A percentile compares a stretch with the other conserved stretches of the same genome.
phyloP scores from a whole-genome alignment of 352 stramenopile species.

The Pythium rishiriense region DNA sequence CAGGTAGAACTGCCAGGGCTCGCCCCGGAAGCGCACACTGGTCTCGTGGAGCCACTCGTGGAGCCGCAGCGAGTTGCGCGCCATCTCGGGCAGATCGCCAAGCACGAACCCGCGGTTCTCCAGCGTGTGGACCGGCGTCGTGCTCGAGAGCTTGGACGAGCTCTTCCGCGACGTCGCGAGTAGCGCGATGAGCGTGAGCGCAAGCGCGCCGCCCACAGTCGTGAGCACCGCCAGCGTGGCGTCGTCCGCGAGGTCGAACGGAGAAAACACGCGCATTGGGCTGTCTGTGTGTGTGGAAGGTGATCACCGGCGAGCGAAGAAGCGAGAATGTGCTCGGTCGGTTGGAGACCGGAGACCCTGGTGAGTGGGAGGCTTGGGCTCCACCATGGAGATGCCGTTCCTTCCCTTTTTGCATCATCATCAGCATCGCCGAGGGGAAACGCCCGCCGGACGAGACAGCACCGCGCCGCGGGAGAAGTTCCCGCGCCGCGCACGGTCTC shows the following conservation, averaged over 20 bases:
- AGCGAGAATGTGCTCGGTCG: not conserved
- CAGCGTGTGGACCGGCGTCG: not conserved
- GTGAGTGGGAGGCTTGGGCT: too few species aligned
- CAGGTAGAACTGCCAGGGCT: conserved; percentile 27
- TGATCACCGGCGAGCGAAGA: not conserved
- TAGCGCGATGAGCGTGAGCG: not conserved
- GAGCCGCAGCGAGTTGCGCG: conserved; percentile 29
- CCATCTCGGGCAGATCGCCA: conserved; percentile 40
- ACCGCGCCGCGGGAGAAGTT: not conserved
- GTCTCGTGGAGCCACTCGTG: conserved; percentile 46
- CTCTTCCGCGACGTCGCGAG: not conserved
- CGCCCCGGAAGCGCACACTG: conserved; percentile 15
- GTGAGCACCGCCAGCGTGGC: not conserved
- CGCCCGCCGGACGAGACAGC: not conserved
- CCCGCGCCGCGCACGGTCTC: not conserved
- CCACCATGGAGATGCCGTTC: too few species aligned
- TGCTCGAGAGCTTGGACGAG: not conserved
- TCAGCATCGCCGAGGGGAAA: not conserved
- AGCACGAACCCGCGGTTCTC: conserved; percentile 26
- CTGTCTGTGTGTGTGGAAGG: not conserved
- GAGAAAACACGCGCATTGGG: not conserved
- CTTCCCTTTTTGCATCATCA: not conserved
- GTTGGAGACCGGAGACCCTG: not conserved
- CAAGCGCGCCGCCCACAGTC: not conserved
- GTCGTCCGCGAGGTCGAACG: not conserved